Evolutionary conservation across 1,139 yeast genomes (phyloP).

Genomic region (Tardiomyces depauwii): DNA sequence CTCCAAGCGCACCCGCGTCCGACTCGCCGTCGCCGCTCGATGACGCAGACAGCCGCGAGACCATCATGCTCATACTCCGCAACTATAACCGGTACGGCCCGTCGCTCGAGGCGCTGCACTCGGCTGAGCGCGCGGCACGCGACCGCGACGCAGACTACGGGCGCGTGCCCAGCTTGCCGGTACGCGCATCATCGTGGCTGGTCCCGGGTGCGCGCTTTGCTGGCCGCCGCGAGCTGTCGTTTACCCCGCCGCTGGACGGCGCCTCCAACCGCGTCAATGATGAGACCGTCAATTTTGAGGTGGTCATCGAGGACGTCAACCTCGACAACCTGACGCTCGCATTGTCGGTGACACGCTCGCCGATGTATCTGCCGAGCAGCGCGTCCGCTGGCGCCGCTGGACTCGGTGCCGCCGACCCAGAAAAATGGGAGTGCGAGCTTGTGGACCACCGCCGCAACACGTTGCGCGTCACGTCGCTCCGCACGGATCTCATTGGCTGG

Average conservation of each 20-base stretch:
- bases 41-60: background rate
- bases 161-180: background rate
- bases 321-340: background rate
- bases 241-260: background rate
- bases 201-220: slow-evolving; percentile 3
- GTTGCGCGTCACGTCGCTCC: background rate
- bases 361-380: background rate
- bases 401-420: background rate
- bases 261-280: slow-evolving; percentile 2
- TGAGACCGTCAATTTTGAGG: slow-evolving; percentile 1
- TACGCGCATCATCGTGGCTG: slow-evolving; percentile 2
- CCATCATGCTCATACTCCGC: background rate
- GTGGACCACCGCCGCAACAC: background rate
- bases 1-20: no score
- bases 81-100: background rate
- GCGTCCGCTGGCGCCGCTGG: background rate
- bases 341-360: background rate
- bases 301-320: slow-evolving; percentile 3
- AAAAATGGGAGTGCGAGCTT: background rate
- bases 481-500: background rate
- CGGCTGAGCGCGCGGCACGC: background rate
- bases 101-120: background rate
- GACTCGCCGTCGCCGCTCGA: background rate
- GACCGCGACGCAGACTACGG: background rate
- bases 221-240: slow-evolving; percentile 1